Evolutionary conservation across 2,329 filamentous ascomycete species (phyloP), one percentile per base, ranked within the genome.

Genomic region (Epichloe elymi): DNA sequence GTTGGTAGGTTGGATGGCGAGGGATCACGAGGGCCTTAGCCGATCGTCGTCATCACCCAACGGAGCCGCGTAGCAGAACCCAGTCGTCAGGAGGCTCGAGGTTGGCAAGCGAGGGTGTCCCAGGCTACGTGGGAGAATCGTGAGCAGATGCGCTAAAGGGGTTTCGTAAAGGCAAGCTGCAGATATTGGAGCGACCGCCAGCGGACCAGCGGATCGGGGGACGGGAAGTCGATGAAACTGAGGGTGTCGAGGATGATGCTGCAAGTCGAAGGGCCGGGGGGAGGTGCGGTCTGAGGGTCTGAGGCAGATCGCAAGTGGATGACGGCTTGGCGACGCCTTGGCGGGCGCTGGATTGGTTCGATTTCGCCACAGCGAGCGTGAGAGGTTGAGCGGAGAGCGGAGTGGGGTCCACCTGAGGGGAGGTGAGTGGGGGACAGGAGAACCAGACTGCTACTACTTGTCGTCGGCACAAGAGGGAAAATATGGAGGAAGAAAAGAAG

Each of bases 261-360:
- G 50, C n/a, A 33, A 19, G 26, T 26, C 26, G 7, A 26, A 26
- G 26, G 26, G 26, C 26, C 26, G 14, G 26, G 36, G 37, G 17
- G 39, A 17, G 36, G 38, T 45, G 35, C 41, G 41, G 48, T 50
- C 48, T 45, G 19, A 50, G 23, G 48, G 41, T 50, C 48, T 45
- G 19, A 50, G 42, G 46, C 46, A 33, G 45, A 40, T 51, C 26
- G 36, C 26, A 14, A 40, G 46, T 48, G 45, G 45, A 45, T 38
- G 45, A 45, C 40, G 45, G 40, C 38, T 30, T n/a, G 38, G 39
- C 40, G 46, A n/a, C n/a, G n/a, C n/a, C n/a, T n/a, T n/a, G n/a
- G n/a, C n/a, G n/a, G n/a, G 37, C 46, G 41, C 26, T 30, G 36
- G 51, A 49, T 52, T 52, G 51, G 42, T 46, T 43, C 40, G 47